Conservation (phyloP, 257 asterid genomes). For the Lycium barbarum region DNA sequence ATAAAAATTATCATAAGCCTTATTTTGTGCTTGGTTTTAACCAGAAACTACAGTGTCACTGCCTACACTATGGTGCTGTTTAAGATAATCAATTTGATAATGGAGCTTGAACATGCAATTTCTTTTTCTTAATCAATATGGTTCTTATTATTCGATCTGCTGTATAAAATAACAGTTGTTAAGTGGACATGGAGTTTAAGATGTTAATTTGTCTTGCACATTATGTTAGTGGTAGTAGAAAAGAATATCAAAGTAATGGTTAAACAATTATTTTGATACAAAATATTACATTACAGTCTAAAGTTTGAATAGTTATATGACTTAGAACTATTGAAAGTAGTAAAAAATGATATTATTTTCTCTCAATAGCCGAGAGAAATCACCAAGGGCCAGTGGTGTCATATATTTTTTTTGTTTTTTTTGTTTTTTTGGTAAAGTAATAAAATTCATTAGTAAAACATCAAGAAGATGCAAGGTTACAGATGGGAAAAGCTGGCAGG, state of each 20-base stretch:
- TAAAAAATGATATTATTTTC: conserved; percentile 1
- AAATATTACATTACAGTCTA: background rate
- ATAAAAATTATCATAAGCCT: background rate
- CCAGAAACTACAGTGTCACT: background rate
- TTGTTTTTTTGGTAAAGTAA: no score
- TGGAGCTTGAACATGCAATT: background rate
- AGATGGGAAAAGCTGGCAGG: no score
- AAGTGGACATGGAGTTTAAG: background rate
- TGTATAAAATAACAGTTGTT: background rate
- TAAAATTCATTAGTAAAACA: no score
- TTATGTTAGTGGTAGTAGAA: background rate
- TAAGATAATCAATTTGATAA: background rate
- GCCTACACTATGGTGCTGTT: background rate
- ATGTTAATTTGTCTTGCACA: background rate
- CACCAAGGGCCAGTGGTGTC: background rate
- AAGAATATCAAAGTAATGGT: background rate
- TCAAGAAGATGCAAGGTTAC: no score
- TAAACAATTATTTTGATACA: background rate
- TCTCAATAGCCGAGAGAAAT: background rate
- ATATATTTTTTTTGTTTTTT: no score
- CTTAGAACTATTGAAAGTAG: background rate
- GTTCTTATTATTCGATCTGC: background rate
- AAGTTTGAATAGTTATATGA: background rate
- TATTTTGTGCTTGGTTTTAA: background rate
- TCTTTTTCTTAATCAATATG: background rate